Percentiles rank a stretch among this genome's conserved stretches.
phyloP scores from a whole-genome alignment of 202 grass and related monocot species.

The Musa balbisiana region DNA sequence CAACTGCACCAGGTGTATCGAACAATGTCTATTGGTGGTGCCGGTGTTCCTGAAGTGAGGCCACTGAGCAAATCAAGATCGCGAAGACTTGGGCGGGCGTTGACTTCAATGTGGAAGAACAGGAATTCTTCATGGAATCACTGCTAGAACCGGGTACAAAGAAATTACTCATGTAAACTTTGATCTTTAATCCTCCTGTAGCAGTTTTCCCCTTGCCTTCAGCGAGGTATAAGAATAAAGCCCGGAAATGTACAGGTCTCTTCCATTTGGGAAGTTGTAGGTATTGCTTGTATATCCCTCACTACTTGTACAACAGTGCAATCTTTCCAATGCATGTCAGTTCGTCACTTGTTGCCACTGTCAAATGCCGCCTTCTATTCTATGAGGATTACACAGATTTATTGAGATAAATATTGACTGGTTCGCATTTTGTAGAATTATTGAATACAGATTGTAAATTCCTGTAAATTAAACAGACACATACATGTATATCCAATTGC shows the following conservation, averaged over 20 bases:
- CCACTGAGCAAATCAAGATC: not conserved
- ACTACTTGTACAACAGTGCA: no score
- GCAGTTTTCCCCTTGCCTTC: slow-evolving; percentile 1
- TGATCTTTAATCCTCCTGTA: not conserved
- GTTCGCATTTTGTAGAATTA: no score
- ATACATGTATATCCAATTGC: no score
- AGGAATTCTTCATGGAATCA: not conserved
- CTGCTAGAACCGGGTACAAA: not conserved
- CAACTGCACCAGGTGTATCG: slow-evolving; percentile 19
- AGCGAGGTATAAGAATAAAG: not conserved
- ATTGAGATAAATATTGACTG: no score
- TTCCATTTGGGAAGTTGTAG: no score
- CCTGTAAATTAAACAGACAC: no score
- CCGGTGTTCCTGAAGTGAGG: not conserved
- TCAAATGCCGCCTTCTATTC: no score
- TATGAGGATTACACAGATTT: no score
- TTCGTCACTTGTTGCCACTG: no score
- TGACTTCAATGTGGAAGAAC: slow-evolving; percentile 5
- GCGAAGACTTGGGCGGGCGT: not conserved
- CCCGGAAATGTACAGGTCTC: not conserved
- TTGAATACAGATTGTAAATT: no score
- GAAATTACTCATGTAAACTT: not conserved
- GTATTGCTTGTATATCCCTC: no score
- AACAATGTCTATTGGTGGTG: not conserved
- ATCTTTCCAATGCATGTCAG: no score